A percentile compares a stretch with the other conserved stretches of the same genome.
phyloP scores from a whole-genome alignment of 2,329 filamentous ascomycete species.

The Fusarium avenaceum region DNA sequence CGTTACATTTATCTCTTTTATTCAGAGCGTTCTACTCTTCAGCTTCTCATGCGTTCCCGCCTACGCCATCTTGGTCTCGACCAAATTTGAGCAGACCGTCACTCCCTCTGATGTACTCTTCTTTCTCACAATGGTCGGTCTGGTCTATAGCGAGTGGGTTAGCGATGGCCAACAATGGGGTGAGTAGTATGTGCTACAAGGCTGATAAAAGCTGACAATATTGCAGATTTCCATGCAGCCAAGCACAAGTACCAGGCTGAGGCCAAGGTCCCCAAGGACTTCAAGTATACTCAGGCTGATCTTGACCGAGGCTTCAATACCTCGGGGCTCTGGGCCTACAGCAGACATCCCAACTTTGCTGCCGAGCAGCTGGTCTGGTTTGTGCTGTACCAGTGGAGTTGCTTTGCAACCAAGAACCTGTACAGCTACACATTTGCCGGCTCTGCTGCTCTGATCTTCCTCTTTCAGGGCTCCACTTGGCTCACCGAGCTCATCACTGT shows the following conservation, averaged over 20 bases:
- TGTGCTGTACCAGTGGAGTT: conserved; percentile 88
- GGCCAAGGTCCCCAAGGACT: conserved; percentile 33
- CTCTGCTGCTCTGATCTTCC: conserved; percentile 74
- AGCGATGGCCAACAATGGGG: conserved; percentile 95
- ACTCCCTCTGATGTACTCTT: conserved; percentile 64
- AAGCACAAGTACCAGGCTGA: conserved; percentile 82
- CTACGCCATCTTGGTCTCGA: conserved; percentile 83
- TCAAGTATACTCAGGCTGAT: conserved; percentile 74
- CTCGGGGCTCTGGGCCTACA: conserved; percentile 87
- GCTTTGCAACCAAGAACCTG: conserved; percentile 76
- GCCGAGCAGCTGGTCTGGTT: conserved; percentile 95
- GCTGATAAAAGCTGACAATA: conserved; percentile 12
- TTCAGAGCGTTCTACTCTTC: conserved; percentile 86
- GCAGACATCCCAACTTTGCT: conserved; percentile 93
- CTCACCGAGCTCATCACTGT: conserved; percentile 86
- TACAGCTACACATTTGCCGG: conserved; percentile 86
- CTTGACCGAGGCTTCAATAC: conserved; percentile 92
- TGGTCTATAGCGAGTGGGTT: conserved; percentile 78
- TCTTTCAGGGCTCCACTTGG: conserved; percentile 92
- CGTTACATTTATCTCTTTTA: conserved; percentile 86
- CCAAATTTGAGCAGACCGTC: conserved; percentile 69
- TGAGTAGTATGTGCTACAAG: conserved; percentile 54
- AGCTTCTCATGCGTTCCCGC: conserved; percentile 80
- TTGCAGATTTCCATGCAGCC: conserved; percentile 79
- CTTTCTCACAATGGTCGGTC: conserved; percentile 60